These are phyloP conservation scores for Kazachstania africana DNA, from an alignment of 805 yeast species.

Conservation along the genomic window DNA sequence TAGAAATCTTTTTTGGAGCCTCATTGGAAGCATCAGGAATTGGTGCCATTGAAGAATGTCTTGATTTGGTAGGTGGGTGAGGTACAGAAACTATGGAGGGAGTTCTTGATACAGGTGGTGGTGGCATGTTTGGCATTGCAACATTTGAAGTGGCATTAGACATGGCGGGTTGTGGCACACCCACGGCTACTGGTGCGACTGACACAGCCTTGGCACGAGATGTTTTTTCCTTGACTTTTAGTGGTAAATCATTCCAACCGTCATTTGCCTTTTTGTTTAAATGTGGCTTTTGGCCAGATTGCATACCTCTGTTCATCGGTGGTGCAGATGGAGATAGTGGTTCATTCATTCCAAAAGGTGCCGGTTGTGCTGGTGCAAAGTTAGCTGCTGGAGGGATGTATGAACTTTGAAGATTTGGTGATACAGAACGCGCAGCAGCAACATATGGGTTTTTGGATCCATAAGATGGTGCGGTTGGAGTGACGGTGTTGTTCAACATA, in stretches of 20 bases:
- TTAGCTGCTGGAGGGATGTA: conserved; percentile 4
- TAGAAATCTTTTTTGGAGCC: conserved; percentile 15
- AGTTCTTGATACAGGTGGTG: conserved; percentile 22
- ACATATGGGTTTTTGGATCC: conserved; percentile 17
- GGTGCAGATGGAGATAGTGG: conserved; percentile 23
- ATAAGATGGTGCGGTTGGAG: not conserved
- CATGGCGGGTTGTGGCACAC: conserved; percentile 1
- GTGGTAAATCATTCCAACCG: conserved; percentile 29
- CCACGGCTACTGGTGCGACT: conserved; percentile 21
- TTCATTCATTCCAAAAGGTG: conserved; percentile 8
- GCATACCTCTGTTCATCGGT: conserved; percentile 14
- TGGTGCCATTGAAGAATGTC: conserved; percentile 1
- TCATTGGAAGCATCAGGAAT: not conserved
- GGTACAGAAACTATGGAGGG: conserved; percentile 15
- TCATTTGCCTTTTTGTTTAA: conserved; percentile 26
- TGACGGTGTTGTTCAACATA: not conserved
- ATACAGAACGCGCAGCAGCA: conserved; percentile 12
- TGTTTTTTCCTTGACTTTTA: conserved; percentile 21
- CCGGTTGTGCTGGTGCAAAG: conserved; percentile 4
- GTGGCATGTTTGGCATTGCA: too few species aligned
- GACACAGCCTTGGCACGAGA: conserved; percentile 28
- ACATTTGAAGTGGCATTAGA: conserved; percentile 1
- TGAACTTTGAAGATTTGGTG: conserved; percentile 9
- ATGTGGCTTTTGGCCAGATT: conserved; percentile 27
- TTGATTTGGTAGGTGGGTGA: conserved; percentile 10